Percentiles rank a stretch among this genome's conserved stretches.
phyloP scores from a whole-genome alignment of 805 yeast species.

The Candida stauntonica region DNA sequence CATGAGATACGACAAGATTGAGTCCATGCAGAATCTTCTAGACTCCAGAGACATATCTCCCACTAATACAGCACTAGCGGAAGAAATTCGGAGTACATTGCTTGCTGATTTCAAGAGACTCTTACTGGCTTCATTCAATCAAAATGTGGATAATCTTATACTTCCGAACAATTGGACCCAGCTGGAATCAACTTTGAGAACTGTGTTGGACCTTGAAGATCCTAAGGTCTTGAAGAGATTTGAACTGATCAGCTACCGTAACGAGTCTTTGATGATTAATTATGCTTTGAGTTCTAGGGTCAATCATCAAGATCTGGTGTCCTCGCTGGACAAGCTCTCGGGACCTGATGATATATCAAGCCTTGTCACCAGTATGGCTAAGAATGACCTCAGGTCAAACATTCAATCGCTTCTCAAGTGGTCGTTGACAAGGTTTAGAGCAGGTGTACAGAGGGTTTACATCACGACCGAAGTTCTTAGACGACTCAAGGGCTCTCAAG shows the following conservation, averaged over 20 bases:
- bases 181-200: slow-evolving; percentile 44
- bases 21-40: slow-evolving; percentile 30
- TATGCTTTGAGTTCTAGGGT: slow-evolving; percentile 25
- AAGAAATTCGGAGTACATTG: slow-evolving; percentile 28
- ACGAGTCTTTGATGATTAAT: slow-evolving; percentile 65
- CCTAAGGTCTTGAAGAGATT: slow-evolving; percentile 42
- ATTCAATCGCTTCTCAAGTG: slow-evolving; percentile 36
- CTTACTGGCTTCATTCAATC: slow-evolving; percentile 30
- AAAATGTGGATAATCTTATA: slow-evolving; percentile 50
- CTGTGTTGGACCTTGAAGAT: slow-evolving; percentile 32
- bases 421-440: slow-evolving; percentile 33
- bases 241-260: slow-evolving; percentile 59
- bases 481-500: slow-evolving; percentile 12
- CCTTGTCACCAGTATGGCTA: slow-evolving; percentile 26
- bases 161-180: slow-evolving; percentile 60
- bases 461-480: slow-evolving; percentile 16
- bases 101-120: slow-evolving; percentile 25
- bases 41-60: slow-evolving; percentile 33
- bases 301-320: slow-evolving; percentile 26
- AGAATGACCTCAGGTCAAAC: slow-evolving; percentile 32
- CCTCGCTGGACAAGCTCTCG: slow-evolving; percentile 34
- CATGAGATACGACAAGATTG: slow-evolving; percentile 38
- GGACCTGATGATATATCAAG: slow-evolving; percentile 30
- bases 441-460: slow-evolving; percentile 14
- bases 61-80: slow-evolving; percentile 33